Base-by-base conservation (phyloP, 2,329 filamentous ascomycete genomes). In the Neopestalotiopsis rosae region DNA sequence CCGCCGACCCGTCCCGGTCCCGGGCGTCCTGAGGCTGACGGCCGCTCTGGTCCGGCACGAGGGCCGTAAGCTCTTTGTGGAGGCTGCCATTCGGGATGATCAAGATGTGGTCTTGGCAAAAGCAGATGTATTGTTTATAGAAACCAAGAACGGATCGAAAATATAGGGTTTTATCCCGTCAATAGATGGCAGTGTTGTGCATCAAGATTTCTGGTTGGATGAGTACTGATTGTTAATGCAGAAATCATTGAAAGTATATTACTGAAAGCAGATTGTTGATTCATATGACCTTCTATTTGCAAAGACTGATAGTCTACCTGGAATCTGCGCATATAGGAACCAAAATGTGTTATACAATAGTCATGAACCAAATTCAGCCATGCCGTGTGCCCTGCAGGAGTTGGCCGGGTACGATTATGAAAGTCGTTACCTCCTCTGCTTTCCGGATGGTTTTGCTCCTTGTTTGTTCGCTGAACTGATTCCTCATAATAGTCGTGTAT, bases 11-110 rank as follows among this genome's bases (percentile, higher is more conserved):
- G 64, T 66, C 28, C 28, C 34, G 10, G 32, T 32, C 7, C 64
- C 64, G 28, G 24, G n/a, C 13, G 34, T 28, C 3, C 2, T 66
- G 12, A 13, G 34, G 17, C 17, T 66, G 17, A 57, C 64, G 17
- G 64, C 52, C 14, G 13, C 7, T 5, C n/a, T 66, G 28, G 42
- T 38, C n/a, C 24, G 34, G 45, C 17, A 10, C 32, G 64, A 58
- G 30, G 64, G 64, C 9, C 61, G 61, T 3, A 64, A 64, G 42
- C 38, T 64, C 61, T 38, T 28, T 20, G 42, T 64, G n/a, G 42
- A 64, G 40, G 61, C 20, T 49, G 49, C 40, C 40, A 49, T 64
- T 5, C 38, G 32, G 7, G 20, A 64, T 49, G 38, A 52, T 7
- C 10, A 28, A 17, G 61, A 38, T 6, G n/a, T 13, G 13, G 61